Evolutionary conservation across 2,329 filamentous ascomycete species (phyloP).

Genomic region (Nemania sp.): DNA sequence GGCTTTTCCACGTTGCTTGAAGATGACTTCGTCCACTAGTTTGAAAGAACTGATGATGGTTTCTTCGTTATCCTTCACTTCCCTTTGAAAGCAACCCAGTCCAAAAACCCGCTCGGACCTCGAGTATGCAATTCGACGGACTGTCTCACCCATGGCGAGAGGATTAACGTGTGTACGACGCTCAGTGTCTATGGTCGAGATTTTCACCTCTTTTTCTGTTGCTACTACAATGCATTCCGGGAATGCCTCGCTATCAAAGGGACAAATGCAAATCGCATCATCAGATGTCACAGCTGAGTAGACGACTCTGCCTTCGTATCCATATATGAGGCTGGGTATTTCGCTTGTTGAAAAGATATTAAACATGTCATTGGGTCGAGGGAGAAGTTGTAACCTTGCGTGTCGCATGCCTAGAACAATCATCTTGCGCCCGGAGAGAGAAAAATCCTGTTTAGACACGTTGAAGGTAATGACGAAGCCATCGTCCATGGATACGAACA

Average conservation of each 20-base stretch:
- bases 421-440: constrained; percentile 74
- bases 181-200: constrained; percentile 81
- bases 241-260: constrained; percentile 81
- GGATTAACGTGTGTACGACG: constrained; percentile 87
- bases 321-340: constrained; percentile 91
- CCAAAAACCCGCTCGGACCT: constrained; percentile 79
- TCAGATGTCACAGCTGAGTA: constrained; percentile 95
- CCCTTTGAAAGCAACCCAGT: constrained; percentile 80
- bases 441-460: constrained; percentile 63
- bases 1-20: constrained; percentile 73
- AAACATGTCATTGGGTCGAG: constrained; percentile 67
- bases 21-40: constrained; percentile 88
- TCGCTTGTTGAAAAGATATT: constrained; percentile 94
- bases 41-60: constrained; percentile 79
- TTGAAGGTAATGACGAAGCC: constrained; percentile 86
- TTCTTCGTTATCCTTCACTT: constrained; percentile 73
- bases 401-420: constrained; percentile 86
- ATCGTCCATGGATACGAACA: constrained; percentile 91
- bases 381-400: constrained; percentile 78
- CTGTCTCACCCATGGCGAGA: constrained; percentile 77
- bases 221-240: constrained; percentile 82
- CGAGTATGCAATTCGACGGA: constrained; percentile 86
- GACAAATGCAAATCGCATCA: constrained; percentile 78
- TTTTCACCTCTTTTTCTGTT: constrained; percentile 74
- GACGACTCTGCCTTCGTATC: constrained; percentile 81